These are phyloP conservation scores for Tylopilus sp. DNA, from an alignment of 768 basidiomycete species.

Conservation along the genomic window DNA sequence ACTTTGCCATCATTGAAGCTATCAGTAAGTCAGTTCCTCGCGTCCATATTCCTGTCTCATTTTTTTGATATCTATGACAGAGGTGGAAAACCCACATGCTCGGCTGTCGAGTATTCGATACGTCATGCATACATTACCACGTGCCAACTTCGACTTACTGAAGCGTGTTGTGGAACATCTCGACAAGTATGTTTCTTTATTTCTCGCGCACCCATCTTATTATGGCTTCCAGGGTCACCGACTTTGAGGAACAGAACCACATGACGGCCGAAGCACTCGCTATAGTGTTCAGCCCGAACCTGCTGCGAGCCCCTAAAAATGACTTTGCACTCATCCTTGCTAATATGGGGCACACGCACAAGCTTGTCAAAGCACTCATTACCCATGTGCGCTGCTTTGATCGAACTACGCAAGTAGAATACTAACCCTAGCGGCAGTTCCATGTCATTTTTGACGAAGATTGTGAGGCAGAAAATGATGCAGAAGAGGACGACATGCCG, in stretches of 20 bases:
- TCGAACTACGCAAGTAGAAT: not conserved
- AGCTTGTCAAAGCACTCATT: constrained; percentile 72
- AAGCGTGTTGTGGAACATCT: constrained; percentile 78
- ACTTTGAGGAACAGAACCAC: constrained; percentile 84
- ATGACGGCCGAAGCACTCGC: constrained; percentile 86
- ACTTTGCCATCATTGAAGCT: constrained; percentile 65
- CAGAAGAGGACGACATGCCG: constrained; percentile 63
- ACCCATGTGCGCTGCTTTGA: constrained; percentile 54
- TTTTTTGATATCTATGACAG: constrained; percentile 33
- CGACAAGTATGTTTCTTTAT: constrained; percentile 50
- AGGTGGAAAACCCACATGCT: constrained; percentile 65
- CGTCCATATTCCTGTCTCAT: constrained; percentile 2
- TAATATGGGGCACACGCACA: constrained; percentile 77
- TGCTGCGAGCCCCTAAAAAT: constrained; percentile 73
- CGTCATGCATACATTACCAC: constrained; percentile 68
- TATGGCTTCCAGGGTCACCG: constrained; percentile 58
- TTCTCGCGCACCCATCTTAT: not conserved
- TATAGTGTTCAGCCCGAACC: constrained; percentile 82
- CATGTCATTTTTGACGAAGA: constrained; percentile 77
- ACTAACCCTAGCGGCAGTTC: constrained; percentile 37
- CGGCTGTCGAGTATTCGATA: constrained; percentile 61
- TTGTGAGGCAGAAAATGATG: constrained; percentile 46
- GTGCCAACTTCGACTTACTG: constrained; percentile 74
- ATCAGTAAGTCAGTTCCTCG: constrained; percentile 49
- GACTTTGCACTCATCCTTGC: constrained; percentile 74